Conservation (phyloP, 345 rosid species). For the Sisymbrium altissimum region DNA sequence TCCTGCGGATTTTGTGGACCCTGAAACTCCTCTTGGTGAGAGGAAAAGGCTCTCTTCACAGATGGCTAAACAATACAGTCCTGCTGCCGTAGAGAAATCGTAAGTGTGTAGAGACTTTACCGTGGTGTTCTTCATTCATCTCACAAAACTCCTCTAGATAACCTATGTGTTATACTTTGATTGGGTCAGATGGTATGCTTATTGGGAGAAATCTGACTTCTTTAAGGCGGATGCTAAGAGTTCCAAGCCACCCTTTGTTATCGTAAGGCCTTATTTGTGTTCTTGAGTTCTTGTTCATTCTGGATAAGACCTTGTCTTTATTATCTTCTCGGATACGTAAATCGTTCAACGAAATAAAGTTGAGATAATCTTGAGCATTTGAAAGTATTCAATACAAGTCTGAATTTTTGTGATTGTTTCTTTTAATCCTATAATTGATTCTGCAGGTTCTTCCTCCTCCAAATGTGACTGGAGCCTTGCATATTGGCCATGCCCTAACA, state of each 20-base stretch:
- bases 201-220: slow-evolving; percentile 85
- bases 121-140: not conserved
- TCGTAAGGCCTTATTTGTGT: slow-evolving; percentile 52
- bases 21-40: slow-evolving; percentile 68
- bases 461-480: slow-evolving; percentile 95
- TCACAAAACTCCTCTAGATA: not conserved
- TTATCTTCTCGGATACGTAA: not conserved
- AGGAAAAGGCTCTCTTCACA: slow-evolving; percentile 70
- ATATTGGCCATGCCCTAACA: slow-evolving; percentile 96
- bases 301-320: not conserved
- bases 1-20: slow-evolving; percentile 69
- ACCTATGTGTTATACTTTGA: slow-evolving; percentile 4
- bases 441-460: slow-evolving; percentile 96
- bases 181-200: slow-evolving; percentile 73
- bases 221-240: slow-evolving; percentile 74
- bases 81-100: slow-evolving; percentile 79
- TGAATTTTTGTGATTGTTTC: not conserved
- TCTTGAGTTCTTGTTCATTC: not conserved
- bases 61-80: slow-evolving; percentile 92
- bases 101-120: slow-evolving; percentile 34
- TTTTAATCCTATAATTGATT: slow-evolving; percentile 8
- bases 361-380: slow-evolving; percentile 3
- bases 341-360: not conserved
- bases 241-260: slow-evolving; percentile 67
- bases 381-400: not conserved